Base-by-base conservation (phyloP, 140 eudicot genomes). In the Erigeron philadelphicus region DNA sequence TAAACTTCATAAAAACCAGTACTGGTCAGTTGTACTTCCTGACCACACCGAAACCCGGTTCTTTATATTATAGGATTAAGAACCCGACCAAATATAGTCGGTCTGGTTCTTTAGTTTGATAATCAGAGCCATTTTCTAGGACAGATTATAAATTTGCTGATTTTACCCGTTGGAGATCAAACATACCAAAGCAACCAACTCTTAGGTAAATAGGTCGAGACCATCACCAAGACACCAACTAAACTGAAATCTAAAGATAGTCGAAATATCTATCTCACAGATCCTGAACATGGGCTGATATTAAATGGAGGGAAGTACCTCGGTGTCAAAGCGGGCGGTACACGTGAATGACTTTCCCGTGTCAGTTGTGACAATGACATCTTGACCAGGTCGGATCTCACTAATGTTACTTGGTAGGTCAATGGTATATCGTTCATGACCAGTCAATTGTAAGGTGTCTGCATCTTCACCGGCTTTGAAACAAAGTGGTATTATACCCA, bases 371-470 rank as follows among this genome's bases (percentile, higher is more conserved):
- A 93, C 96, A 18, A 82, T 83, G 74, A 93, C 85, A 78, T 93
- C 98, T 80, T 93, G 98, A 18, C 98, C 98, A 23, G 98, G 98
- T 18, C 94, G 90, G 77, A 93, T 89, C 69, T 89, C 98, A 13
- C 75, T 76, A 31, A 86, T 83, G 9, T 81, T 79, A 79, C 74
- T 81, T 0, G 98, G 95, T 2, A 93, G 84, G 80, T 93, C 96
- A 47, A 93, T 86, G 35, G 87, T 84, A 72, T 68, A 93, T 15
- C 90, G 95, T 78, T 93, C 98, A 72, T 86, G 95, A 60, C 96
- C 98, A 1, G 96, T 89, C 84, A 93, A 84, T 68, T 89, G 88
- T 16, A 93, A 79, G 0, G 93, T 68, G 40, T 93, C 98, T 4
- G 95, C 96, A 81, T 93, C 98, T 72, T 93, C 98, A 49, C 96